A percentile compares a stretch with the other conserved stretches of the same genome.
phyloP scores from a whole-genome alignment of 805 yeast species.

The Yamadazyma kitorensis region DNA sequence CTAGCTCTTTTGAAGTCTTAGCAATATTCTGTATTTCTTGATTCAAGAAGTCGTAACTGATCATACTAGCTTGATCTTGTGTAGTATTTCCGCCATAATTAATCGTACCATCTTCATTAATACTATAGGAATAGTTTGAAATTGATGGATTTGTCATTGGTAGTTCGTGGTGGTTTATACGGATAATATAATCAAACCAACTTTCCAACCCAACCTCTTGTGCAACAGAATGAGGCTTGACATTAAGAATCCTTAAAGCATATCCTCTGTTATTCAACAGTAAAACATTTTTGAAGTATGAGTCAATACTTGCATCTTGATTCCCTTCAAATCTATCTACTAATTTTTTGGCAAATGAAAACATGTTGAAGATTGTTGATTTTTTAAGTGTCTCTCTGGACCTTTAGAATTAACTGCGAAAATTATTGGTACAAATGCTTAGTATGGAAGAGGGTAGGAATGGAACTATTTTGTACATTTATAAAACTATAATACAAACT shows the following conservation, averaged over 20 bases:
- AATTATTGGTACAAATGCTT: too few relatives aligned
- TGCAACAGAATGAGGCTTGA: conserved; percentile 36
- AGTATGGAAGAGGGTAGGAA: too few relatives aligned
- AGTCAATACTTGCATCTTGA: conserved; percentile 20
- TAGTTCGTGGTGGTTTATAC: conserved; percentile 68
- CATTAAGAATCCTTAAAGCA: conserved; percentile 37
- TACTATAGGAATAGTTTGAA: conserved; percentile 26
- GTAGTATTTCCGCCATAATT: conserved; percentile 33
- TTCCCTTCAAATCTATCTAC: conserved; percentile 39
- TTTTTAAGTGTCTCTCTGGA: too few relatives aligned
- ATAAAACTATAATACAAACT: neutral
- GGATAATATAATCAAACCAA: conserved; percentile 85
- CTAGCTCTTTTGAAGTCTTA: conserved; percentile 34
- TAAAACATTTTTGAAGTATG: conserved; percentile 34
- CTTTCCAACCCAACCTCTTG: conserved; percentile 55
- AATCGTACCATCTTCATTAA: conserved; percentile 41
- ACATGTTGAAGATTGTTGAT: conserved; percentile 32
- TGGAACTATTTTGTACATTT: too few relatives aligned
- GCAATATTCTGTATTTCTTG: conserved; percentile 40
- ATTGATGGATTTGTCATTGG: conserved; percentile 37
- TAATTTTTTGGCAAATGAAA: conserved; percentile 42
- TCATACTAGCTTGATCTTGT: conserved; percentile 30
- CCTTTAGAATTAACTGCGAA: neutral
- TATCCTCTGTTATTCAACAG: conserved; percentile 38
- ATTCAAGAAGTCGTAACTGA: conserved; percentile 42